These are phyloP conservation scores for Ceriops zippeliana DNA, from an alignment of 345 rosid species.

Conservation along the genomic window DNA sequence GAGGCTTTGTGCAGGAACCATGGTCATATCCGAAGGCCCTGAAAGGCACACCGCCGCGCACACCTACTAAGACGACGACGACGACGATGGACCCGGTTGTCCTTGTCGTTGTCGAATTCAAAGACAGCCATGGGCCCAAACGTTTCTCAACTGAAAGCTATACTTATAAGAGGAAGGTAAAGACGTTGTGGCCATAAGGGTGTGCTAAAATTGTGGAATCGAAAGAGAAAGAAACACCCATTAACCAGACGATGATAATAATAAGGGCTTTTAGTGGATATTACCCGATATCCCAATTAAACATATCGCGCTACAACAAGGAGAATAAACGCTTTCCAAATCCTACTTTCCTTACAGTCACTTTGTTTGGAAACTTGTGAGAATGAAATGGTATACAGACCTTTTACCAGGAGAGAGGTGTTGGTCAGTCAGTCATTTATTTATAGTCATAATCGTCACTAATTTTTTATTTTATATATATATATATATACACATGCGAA, in stretches of 20 bases:
- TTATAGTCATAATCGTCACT: conserved; percentile 29
- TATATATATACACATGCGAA: conserved; percentile 12
- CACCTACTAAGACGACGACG: neutral
- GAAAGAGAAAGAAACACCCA: conserved; percentile 39
- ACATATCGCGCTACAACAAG: conserved; percentile 31
- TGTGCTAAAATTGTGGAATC: conserved; percentile 31
- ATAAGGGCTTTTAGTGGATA: conserved; percentile 30
- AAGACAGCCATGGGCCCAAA: conserved; percentile 43
- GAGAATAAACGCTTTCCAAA: conserved; percentile 31
- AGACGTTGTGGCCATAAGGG: conserved; percentile 31
- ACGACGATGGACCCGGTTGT: neutral
- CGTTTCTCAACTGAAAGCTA: conserved; percentile 20
- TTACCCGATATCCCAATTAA: conserved; percentile 17
- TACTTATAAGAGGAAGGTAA: conserved; percentile 26
- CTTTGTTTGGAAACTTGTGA: conserved; percentile 87
- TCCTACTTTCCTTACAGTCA: conserved; percentile 16
- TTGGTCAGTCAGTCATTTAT: conserved; percentile 38
- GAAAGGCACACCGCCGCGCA: conserved; percentile 24
- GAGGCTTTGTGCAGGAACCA: conserved; percentile 57
- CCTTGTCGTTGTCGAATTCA: conserved; percentile 17
- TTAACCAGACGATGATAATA: conserved; percentile 28
- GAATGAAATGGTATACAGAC: conserved; percentile 58
- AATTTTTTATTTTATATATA: neutral
- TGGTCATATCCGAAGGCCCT: conserved; percentile 51
- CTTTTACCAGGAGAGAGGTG: conserved; percentile 39